Evolutionary conservation across 2,329 filamentous ascomycete species (phyloP), one percentile per base, ranked within the genome.

Genomic region (Calonectria hongkongensis): DNA sequence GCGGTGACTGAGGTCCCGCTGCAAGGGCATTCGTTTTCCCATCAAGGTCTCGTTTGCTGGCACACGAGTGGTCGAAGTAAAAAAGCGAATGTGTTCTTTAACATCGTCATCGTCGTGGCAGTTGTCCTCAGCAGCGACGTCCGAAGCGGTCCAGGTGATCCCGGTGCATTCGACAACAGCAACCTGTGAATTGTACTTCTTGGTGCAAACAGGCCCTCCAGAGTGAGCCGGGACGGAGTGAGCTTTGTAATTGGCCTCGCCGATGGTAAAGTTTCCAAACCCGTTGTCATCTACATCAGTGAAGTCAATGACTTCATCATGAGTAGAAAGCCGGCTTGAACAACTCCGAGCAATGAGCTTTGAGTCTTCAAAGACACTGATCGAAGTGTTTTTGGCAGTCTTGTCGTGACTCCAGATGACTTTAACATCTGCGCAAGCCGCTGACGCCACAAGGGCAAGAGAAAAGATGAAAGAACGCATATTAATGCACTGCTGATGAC

Each of bases 121-220:
- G 39, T 51, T 45, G 25, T 64, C 50, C 10, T 47, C 56, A 33
- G 27, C 27, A 8, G 47, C 45, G 13, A 25, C 33, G 5, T 41
- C 30, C 15, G 54, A 33, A 25, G 66, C 5, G 41, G 5, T 48
- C 66, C 66, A 69, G 10, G 33, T 27, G 25, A 69, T 25, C 2
- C 43, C 43, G 3, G 58, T 33, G 36, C 66, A 69, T 30, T 69
- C 30, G 16, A 69, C 66, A 21, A 69, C 16, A n/a, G 66, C 30
- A 45, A 63, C 28, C 10, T 69, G 30, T 7, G 10, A 15, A 28
- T 69, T 50, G 27, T 39, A 69, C 27, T 36, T 64, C 27, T 64
- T 69, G 21, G 56, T 51, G 33, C 66, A 68, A 28, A 30, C 33
- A 3, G 66, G 66, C 13, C 66, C 66, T 18, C 66, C 66, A 16